phyloP scores from a whole-genome alignment of 805 yeast genomes.

The Debaryomyces hansenii region DNA sequence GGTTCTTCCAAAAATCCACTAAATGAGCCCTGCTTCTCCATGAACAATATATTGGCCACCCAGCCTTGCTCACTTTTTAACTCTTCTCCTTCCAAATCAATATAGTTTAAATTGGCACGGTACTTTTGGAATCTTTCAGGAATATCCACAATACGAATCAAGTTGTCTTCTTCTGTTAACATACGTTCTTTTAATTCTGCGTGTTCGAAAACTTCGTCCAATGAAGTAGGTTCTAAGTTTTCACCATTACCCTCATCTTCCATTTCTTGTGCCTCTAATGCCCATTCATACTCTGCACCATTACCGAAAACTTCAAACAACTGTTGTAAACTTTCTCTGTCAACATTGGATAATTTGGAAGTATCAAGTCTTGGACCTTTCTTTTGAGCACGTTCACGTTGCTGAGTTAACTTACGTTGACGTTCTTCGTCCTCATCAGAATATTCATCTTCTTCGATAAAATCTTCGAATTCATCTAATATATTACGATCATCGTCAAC shows the following conservation, averaged over 20 bases:
- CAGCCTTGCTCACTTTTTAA: slow-evolving; percentile 73
- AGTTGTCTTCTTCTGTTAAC: slow-evolving; percentile 89
- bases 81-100: slow-evolving; percentile 69
- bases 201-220: slow-evolving; percentile 92
- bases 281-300: slow-evolving; percentile 98
- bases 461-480: slow-evolving; percentile 90
- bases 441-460: slow-evolving; percentile 95
- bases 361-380: slow-evolving; percentile 52
- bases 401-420: slow-evolving; percentile 28
- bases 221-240: slow-evolving; percentile 56
- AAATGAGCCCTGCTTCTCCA: slow-evolving; percentile 53
- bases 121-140: slow-evolving; percentile 90
- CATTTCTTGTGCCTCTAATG: slow-evolving; percentile 81
- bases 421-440: slow-evolving; percentile 77
- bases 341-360: slow-evolving; percentile 61
- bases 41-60: slow-evolving; percentile 66
- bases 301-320: slow-evolving; percentile 95
- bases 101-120: slow-evolving; percentile 64
- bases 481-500: slow-evolving; percentile 36
- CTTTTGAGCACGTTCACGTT: slow-evolving; percentile 31
- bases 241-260: slow-evolving; percentile 56
- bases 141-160: slow-evolving; percentile 78
- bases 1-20: slow-evolving; percentile 44
- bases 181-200: slow-evolving; percentile 87
- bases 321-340: slow-evolving; percentile 89